Evolutionary conservation across 257 asterid species (phyloP), one percentile per base, ranked within the genome.

Genomic region (Gentiana straminea): DNA sequence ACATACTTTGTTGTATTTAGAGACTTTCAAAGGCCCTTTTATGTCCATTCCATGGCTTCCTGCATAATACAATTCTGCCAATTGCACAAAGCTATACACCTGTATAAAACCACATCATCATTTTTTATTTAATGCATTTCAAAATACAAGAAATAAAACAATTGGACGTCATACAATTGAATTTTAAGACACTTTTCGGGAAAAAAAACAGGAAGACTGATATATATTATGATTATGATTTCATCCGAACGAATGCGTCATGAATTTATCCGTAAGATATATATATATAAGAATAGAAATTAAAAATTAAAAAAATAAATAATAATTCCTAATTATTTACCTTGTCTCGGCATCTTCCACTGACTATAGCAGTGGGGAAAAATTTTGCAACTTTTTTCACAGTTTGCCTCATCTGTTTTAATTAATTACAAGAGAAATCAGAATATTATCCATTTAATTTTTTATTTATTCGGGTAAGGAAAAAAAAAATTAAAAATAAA

Each of bases 11-110:
- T 50, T 64, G 57, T 58, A 55, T 49, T 65, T 61, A 2, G 59
- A 74, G 54, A 85, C 87, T 66, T 78, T 75, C 1, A 81, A 53
- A 62, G 98, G 98, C 66, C 94, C 96, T 68, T 77, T 75, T 49
- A 90, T 90, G 84, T 90, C 98, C 98, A 90, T 86, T 33, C 98
- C 98, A 69, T 90, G 98, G 51, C 98, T 90, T 24, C 98, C 98
- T 51, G 98, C 98, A 49, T 90, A 90, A 66, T 84, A 90, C 3
- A 90, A 86, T 62, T 90, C 92, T 3, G 94, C 55, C 77, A 90
- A 68, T 55, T 68, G 67, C 3, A 90, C 94, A 51, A 90, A 90
- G 54, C 64, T 67, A 41, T 60, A 63, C 61, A 87, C 95, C 94
- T 84, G 60, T 1, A 24, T 24, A 24, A 24, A 24, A 24, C 24